Evolutionary conservation across 352 stramenopile species (phyloP), one percentile per base, ranked within the genome.

Genomic region (Blastocystis sp.): DNA sequence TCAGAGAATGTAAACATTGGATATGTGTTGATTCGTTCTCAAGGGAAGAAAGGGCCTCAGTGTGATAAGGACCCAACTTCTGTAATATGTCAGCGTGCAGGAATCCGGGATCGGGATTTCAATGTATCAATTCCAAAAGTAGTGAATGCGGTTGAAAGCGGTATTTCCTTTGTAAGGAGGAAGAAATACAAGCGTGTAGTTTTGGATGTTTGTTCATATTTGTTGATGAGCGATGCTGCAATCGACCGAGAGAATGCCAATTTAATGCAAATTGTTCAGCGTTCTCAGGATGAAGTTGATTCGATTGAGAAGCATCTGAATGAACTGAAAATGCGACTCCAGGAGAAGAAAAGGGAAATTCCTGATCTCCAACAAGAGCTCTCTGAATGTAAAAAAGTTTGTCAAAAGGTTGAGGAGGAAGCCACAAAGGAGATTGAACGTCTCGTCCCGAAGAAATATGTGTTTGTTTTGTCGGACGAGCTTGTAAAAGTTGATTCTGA

Each of bases 21-120:
- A 53, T 84, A 84, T 62, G 53, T n/a, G 44, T 56, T 84, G 73
- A 53, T 84, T 60, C 51, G 73, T n/a, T 60, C 73, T n/a, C 5
- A 3, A 40, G 73, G 73, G 22, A 84, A 84, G 73, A 84, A 84
- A 42, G 73, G 73, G 51, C 73, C 73, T 30, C 40, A 84, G 51
- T 84, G 73, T 27, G 73, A 84, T 42, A 66, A 64, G 22, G 17
- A 84, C 40, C 48, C 73, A 3, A 13, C 7, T 30, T 84, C 73
- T 30, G 27, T 64, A 6, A 13, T 48, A 17, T 84, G 73, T 40
- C 44, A 59, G 53, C 30, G 58, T 15, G 58, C 57, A 51, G 73
- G 73, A 30, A 84, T 84, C 30, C 51, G 73, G 9, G 73, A 84
- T 68, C 40, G 73, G 35, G 35, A 84, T 37, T 84, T 84, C 66